Base-by-base conservation (phyloP, 164 flowering plant species). In the Cinnamomum chago region DNA sequence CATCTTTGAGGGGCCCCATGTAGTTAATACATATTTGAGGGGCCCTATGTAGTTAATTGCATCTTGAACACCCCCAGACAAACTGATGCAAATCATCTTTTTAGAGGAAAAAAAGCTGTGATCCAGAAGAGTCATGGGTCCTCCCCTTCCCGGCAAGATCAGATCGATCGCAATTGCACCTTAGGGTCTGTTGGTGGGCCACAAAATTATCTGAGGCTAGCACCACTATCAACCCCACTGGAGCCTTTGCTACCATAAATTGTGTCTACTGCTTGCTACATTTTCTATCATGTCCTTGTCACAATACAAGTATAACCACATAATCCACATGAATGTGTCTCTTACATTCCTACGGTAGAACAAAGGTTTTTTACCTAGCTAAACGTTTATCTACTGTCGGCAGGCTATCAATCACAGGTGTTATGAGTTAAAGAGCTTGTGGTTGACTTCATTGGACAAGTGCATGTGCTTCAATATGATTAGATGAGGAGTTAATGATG, bases 51-150 rank as follows among this genome's bases (percentile, higher is more conserved):
- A 17, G 24, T 40, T 27, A 51, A 68, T 68, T 68, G 71, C 15
- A 20, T 3, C 28, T 27, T 17, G 70, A 40, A 67, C 50, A 27
- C 12, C 67, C 70, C 70, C 70, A 67, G 71, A 40, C 71, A 68
- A 47, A n/a, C 22, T 68, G 47, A 35, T 15, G 55, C 28, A 13
- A 47, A 11, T 5, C 14, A 9, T 68, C 71, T 47, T 52, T 68
- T 25, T n/a, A 7, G 24, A 40, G 18, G 22, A 3, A 35, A 17
- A 67, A 67, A 68, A 47, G 71, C 52, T 18, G 40, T 68, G 71
- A 20, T 35, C 71, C 51, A 35, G n/a, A 18, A 68, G 9, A 47
- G 25, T 18, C 24, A 68, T 17, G 71, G 27, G 35, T 22, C 71
- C n/a, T 68, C 55, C 27, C 71, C n/a, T 40, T 24, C 17, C 3